Percentiles rank a stretch among this genome's conserved stretches.
Conservation (phyloP, 192 early-diverging fungal species). For the Oehlia diaphana region DNA sequence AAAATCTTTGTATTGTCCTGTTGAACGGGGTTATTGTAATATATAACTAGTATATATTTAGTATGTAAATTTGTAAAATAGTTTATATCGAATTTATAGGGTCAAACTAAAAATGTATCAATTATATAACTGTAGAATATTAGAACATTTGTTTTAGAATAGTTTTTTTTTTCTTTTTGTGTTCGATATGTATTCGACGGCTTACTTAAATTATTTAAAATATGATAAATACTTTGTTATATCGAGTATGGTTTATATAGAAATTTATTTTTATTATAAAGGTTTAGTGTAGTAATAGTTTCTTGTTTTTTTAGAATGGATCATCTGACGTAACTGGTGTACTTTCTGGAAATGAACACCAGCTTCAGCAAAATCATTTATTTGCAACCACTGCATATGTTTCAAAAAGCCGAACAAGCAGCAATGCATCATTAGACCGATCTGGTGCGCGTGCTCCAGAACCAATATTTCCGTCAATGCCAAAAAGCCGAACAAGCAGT, state of each 20-base stretch:
- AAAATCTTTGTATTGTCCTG: background rate
- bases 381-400: background rate
- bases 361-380: background rate
- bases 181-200: background rate
- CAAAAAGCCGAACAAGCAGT: constrained; percentile 25
- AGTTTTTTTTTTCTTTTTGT: background rate
- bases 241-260: background rate
- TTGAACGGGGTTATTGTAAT: background rate
- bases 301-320: background rate
- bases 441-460: background rate
- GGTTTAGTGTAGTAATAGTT: background rate
- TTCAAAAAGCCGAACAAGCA: background rate
- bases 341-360: background rate
- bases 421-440: background rate
- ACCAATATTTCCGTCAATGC: background rate
- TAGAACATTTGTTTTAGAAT: background rate
- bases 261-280: background rate
- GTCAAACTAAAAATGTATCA: background rate
- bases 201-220: background rate
- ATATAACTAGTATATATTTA: background rate
- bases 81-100: background rate
- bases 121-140: background rate
- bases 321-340: background rate
- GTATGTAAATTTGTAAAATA: background rate
- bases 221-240: background rate